Conservation (phyloP, 75 land plant genomes). For the Pseudotsuga menziesii region DNA sequence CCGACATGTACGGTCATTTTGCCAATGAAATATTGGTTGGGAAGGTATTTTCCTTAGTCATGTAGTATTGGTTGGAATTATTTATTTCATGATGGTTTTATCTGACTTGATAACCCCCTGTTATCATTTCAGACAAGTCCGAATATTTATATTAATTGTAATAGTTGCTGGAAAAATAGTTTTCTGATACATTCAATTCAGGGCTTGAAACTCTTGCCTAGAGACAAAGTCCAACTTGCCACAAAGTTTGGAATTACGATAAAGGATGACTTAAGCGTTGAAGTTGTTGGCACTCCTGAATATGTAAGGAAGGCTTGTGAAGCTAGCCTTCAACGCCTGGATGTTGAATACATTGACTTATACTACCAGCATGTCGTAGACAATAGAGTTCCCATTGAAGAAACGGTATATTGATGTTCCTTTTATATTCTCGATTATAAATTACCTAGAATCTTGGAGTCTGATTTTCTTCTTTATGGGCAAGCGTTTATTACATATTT, state of each 20-base stretch:
- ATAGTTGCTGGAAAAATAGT: too few relatives aligned
- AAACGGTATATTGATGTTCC: neutral
- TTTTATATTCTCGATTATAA: neutral
- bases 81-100: neutral
- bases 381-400: constrained; percentile 49
- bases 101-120: neutral
- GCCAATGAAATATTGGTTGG: constrained; percentile 47
- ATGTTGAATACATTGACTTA: constrained; percentile 63
- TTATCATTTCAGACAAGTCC: too few relatives aligned
- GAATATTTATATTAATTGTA: too few relatives aligned
- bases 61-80: neutral
- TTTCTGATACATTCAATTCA: constrained; percentile 3
- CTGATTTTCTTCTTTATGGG: neutral
- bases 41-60: constrained; percentile 19
- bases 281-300: constrained; percentile 37
- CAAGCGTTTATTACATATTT: neutral
- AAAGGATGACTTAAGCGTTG: neutral
- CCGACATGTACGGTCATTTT: constrained; percentile 46
- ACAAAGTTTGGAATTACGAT: constrained; percentile 46
- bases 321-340: constrained; percentile 59
- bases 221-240: constrained; percentile 50
- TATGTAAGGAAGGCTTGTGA: constrained; percentile 55
- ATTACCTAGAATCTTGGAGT: neutral
- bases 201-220: constrained; percentile 40
- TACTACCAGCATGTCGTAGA: constrained; percentile 57